Evolutionary conservation across 805 yeast species (phyloP), one percentile per base, ranked within the genome.

Genomic region (Myxozyma sirexii): DNA sequence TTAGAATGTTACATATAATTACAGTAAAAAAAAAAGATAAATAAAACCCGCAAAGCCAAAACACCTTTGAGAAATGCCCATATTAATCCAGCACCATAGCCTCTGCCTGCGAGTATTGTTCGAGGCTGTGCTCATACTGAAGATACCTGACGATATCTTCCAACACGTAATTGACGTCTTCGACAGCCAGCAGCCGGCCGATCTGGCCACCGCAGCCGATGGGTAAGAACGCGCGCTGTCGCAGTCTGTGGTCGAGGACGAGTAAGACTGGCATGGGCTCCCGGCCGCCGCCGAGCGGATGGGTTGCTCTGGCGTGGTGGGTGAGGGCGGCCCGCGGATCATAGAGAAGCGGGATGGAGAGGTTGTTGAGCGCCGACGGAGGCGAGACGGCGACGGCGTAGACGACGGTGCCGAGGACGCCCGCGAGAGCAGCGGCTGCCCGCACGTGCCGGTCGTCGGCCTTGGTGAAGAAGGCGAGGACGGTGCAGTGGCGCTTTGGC

Each of bases 241-340:
- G 54, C 4, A 54, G 59, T 4, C 15, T 19, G 15, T 43, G 21
- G 38, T 63, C 67, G 21, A 63, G 50, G 12, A 63, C 45, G 5
- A 58, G 47, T 5, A 63, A 33, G 10, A 45, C 58, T 7, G 50
- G 33, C 67, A 63, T 62, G 3, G 67, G 63, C 15, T 44, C 54
- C 27, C 54, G 45, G 33, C 66, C 67, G 26, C 67, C 67, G 12
- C 63, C 59, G n/a, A 57, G 45, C 13, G 67, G 67, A 41, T 63
- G 64, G 15, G 63, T 51, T 12, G 66, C 66, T 21, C 66, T 55
- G 15, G 65, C 57, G 24, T 50, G 41, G 21, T 57, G 47, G 12
- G 66, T 62, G 21, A 62, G 46, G 7, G 38, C 43, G 15, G 65
- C 54, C 35, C 48, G 50, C n/a, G 58, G 35, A 33, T 62, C 66